These are phyloP conservation scores for Colletotrichum sp. DNA, from an alignment of 2,329 filamentous ascomycete species.

Conservation along the genomic window DNA sequence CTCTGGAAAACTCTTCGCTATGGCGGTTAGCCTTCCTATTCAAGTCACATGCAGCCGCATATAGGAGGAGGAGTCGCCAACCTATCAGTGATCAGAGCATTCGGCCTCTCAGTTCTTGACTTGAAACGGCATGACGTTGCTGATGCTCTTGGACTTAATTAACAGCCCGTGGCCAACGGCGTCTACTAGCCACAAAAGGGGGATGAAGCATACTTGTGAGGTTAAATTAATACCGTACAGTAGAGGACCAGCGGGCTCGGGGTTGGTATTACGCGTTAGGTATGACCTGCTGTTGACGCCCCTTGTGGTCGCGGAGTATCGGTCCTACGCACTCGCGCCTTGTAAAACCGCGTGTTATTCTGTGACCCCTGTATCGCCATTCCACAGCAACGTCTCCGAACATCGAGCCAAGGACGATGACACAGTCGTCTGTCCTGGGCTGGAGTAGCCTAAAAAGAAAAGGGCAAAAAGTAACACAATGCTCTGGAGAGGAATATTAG, in stretches of 20 bases:
- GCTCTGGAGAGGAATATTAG: neutral
- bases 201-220: neutral
- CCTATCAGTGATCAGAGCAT: neutral
- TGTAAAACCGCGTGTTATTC: neutral
- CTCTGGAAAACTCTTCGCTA: neutral
- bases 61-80: no score
- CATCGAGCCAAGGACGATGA: neutral
- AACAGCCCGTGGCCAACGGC: neutral
- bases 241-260: neutral
- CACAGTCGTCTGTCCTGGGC: accelerated
- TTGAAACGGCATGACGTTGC: neutral
- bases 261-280: neutral
- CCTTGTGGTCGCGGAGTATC: neutral
- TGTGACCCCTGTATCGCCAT: neutral
- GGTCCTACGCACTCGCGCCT: neutral
- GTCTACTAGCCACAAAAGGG: neutral
- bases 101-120: neutral
- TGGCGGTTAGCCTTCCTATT: neutral
- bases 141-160: neutral
- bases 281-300: neutral
- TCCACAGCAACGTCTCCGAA: neutral
- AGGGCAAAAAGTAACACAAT: neutral
- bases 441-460: neutral
- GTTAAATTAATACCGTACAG: neutral
- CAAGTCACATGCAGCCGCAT: neutral